phyloP scores from a whole-genome alignment of 2,329 filamentous ascomycete species.

The Botrytis fragariae region DNA sequence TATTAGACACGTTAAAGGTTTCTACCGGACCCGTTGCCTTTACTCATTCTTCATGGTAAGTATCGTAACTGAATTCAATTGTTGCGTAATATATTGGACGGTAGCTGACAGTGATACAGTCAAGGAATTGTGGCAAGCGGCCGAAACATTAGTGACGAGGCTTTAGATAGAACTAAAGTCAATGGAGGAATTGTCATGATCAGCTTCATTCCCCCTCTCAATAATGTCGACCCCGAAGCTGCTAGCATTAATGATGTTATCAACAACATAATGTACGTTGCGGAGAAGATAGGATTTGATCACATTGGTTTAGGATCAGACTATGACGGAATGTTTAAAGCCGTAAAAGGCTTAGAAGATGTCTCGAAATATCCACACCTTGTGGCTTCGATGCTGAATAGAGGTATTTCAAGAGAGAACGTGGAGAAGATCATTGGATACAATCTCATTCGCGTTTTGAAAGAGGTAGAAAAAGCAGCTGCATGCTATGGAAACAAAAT shows the following conservation, averaged over 20 bases:
- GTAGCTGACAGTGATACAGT: no score
- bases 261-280: constrained; percentile 62
- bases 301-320: constrained; percentile 62
- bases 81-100: no score
- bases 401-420: not conserved
- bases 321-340: constrained; percentile 55
- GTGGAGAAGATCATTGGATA: no score
- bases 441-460: no score
- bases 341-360: constrained; percentile 49
- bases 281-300: constrained; percentile 59
- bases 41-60: constrained; percentile 50
- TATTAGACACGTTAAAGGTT: constrained; percentile 56
- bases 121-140: no score
- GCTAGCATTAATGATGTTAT: constrained; percentile 42
- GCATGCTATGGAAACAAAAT: no score
- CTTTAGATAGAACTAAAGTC: constrained; percentile 49
- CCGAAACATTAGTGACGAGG: constrained; percentile 59
- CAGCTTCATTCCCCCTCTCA: constrained; percentile 20
- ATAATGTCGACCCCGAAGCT: not conserved
- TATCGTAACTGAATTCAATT: no score
- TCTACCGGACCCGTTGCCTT: constrained; percentile 60
- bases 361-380: not conserved
- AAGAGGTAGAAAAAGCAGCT: no score
- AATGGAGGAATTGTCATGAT: constrained; percentile 58
- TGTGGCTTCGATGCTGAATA: not conserved